A percentile compares a stretch with the other conserved stretches of the same genome.
Evolutionary conservation across 768 basidiomycete genomes (phyloP).

Genomic region (Lactarius sanguifluus): DNA sequence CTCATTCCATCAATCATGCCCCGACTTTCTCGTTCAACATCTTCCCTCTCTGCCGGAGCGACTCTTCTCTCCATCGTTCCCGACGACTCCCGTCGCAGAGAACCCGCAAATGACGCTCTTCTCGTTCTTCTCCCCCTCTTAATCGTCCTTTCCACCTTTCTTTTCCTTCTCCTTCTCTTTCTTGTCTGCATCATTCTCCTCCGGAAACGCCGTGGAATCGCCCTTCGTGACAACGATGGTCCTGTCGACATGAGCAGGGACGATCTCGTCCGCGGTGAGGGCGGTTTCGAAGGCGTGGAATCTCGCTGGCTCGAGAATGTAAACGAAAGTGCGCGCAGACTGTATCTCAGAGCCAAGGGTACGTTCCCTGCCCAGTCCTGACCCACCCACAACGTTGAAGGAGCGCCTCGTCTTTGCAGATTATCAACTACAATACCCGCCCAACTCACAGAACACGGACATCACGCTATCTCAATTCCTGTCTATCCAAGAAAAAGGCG

Average conservation of each 20-base stretch:
- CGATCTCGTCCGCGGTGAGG: constrained; percentile 87
- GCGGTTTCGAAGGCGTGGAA: constrained; percentile 91
- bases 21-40: background rate
- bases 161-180: constrained; percentile 90
- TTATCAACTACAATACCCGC: constrained; percentile 83
- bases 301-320: constrained; percentile 89
- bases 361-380: constrained; percentile 31
- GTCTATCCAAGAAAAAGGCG: constrained; percentile 98
- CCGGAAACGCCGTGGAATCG: constrained; percentile 72
- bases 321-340: constrained; percentile 59
- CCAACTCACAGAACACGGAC: constrained; percentile 95
- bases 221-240: constrained; percentile 82
- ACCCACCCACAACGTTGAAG: constrained; percentile 6
- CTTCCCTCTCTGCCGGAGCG: background rate
- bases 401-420: constrained; percentile 45
- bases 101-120: constrained; percentile 58
- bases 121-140: constrained; percentile 91
- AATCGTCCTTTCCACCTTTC: constrained; percentile 88
- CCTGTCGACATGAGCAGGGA: constrained; percentile 92
- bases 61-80: constrained; percentile 14
- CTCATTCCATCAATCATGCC: constrained; percentile 13
- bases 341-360: constrained; percentile 90
- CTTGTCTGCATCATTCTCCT: constrained; percentile 86
- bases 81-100: constrained; percentile 26
- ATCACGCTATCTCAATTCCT: constrained; percentile 98